phyloP scores from a whole-genome alignment of 139 green algal species.

The Zygnema cylindricum region DNA sequence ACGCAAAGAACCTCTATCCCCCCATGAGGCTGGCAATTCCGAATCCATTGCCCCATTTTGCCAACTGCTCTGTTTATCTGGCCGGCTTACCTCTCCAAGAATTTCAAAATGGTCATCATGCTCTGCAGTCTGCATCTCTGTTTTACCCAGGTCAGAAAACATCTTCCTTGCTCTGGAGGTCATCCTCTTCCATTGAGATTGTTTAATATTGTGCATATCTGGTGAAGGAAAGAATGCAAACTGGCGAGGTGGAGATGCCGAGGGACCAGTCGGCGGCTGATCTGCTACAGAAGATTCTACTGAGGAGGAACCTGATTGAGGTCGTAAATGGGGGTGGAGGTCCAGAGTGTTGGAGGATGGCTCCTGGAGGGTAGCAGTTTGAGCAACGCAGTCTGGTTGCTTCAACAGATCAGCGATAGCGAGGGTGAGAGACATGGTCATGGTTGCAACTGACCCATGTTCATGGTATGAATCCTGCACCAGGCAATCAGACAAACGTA shows the following conservation, averaged over 20 bases:
- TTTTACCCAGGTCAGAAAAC: background rate
- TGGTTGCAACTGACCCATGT: conserved; percentile 17
- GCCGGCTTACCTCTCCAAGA: background rate
- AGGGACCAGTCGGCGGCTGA: background rate
- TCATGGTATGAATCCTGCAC: conserved; percentile 32
- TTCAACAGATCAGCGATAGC: conserved; percentile 14
- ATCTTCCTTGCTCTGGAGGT: background rate
- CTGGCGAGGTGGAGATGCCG: background rate
- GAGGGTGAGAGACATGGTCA: conserved; percentile 33
- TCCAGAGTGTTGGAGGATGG: background rate
- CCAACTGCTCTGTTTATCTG: background rate
- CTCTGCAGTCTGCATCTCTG: background rate
- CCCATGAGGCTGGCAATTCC: background rate
- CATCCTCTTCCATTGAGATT: background rate
- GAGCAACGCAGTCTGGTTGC: background rate
- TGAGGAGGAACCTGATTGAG: background rate
- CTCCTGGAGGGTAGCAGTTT: background rate
- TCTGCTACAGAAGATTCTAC: background rate
- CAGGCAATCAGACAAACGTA: too few relatives aligned
- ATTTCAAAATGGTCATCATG: background rate
- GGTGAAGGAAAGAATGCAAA: background rate
- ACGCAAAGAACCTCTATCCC: background rate
- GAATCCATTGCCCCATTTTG: background rate
- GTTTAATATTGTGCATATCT: background rate
- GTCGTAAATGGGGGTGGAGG: background rate